Evolutionary conservation across 345 rosid species (phyloP).

Genomic region (Crucihimalaya himalaica): DNA sequence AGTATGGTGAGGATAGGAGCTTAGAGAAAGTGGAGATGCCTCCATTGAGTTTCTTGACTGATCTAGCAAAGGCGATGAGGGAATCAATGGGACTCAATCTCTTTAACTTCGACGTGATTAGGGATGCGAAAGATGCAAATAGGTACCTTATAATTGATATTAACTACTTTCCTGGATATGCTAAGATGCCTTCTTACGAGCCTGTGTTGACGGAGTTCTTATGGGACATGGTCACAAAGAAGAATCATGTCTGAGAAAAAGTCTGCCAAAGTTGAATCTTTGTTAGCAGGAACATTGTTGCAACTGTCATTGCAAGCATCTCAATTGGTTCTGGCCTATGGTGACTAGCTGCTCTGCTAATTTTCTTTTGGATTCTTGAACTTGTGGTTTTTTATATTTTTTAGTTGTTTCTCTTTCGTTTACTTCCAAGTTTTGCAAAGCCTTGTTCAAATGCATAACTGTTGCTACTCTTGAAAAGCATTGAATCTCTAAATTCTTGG

Average conservation of each 20-base stretch:
- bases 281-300: slow-evolving; percentile 17
- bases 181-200: slow-evolving; percentile 64
- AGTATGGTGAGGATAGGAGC: slow-evolving; percentile 35
- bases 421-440: slow-evolving; percentile 36
- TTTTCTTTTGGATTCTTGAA: slow-evolving; percentile 40
- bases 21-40: slow-evolving; percentile 57
- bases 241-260: slow-evolving; percentile 31
- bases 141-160: slow-evolving; percentile 60
- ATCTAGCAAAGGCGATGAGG: slow-evolving; percentile 52
- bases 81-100: slow-evolving; percentile 53
- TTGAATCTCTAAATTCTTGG: slow-evolving; percentile 28
- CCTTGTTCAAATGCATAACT: slow-evolving; percentile 35
- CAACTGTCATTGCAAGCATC: slow-evolving; percentile 26
- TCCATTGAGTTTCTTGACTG: slow-evolving; percentile 47
- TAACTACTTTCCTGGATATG: slow-evolving; percentile 75
- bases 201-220: slow-evolving; percentile 55
- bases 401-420: slow-evolving; percentile 21
- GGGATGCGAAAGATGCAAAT: slow-evolving; percentile 51
- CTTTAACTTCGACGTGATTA: slow-evolving; percentile 69
- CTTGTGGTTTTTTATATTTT: slow-evolving; percentile 6
- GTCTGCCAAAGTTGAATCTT: slow-evolving; percentile 15
- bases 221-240: slow-evolving; percentile 44
- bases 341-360: slow-evolving; percentile 39
- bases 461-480: slow-evolving; percentile 34
- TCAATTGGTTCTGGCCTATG: slow-evolving; percentile 23